Evolutionary conservation across 1,284 basidiomycete species (phyloP), one percentile per base, ranked within the genome.

Genomic region (Cryptococcus maquisensis): DNA sequence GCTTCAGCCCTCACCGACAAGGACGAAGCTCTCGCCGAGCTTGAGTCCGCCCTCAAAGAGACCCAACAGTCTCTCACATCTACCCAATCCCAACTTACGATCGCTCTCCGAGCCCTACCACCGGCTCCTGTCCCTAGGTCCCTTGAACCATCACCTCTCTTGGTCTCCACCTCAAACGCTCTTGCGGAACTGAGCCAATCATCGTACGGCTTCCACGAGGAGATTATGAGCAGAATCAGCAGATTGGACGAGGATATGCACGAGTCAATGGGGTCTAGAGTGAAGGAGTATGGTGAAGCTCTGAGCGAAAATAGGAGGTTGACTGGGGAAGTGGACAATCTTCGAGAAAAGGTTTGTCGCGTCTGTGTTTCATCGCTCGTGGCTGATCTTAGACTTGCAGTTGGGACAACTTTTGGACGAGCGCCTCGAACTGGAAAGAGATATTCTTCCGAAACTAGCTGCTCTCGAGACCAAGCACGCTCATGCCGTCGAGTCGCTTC

Each of bases 201-300:
- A 28, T 32, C 54, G 9, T 10, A 42, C 12, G 44, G 43, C 2
- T 58, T 62, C 52, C 54, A 60, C 15, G 60, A 60, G 16, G 58
- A 64, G 35, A 21, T 62, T 4, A 40, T 62, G 43, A 44, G 24
- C 37, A 38, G 58, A 4, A 41, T 62, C 42, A 28, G 35, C 18
- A 52, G 45, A 20, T 42, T 64, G 23, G 56, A 59, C 36, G 58
- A 62, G 28, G 47, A 21, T 18, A 60, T 64, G 58, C 47, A 52
- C 32, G 55, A 60, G 45, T 36, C 44, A 15, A 55, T 52, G 56
- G 54, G 42, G 12, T 47, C 49, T 40, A 26, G 56, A 18, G 58
- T 55, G 7, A 62, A 60, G 37, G 60, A 60, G 41, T 57, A 56
- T 41, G 58, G 57, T 26, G 44, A 26, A 21, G 51, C 59, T 4